Evolutionary conservation across 73 alveolate genomes (phyloP).

Genomic region (Breviolum minutum): DNA sequence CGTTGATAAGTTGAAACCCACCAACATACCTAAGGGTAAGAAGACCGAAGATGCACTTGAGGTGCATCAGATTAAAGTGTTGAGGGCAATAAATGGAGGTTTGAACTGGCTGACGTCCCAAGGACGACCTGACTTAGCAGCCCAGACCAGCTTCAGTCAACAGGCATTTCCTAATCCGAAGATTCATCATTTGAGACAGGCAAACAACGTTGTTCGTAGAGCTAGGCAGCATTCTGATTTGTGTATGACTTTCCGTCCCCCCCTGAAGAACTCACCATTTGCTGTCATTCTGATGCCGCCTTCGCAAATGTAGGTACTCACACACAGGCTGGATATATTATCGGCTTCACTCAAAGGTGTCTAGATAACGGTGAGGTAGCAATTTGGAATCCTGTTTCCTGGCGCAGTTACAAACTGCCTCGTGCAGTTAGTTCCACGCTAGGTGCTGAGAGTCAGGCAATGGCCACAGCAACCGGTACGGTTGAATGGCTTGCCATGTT

Average conservation of each 20-base stretch:
- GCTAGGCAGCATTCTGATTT: not conserved
- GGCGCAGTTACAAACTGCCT: not conserved
- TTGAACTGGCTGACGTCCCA: not conserved
- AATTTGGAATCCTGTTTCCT: not conserved
- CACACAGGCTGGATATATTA: constrained; percentile 1
- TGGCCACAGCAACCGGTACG: not conserved
- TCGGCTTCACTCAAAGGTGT: not conserved
- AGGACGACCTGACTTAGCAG: not conserved
- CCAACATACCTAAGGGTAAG: not conserved
- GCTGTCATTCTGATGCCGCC: not conserved
- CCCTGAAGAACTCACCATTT: not conserved
- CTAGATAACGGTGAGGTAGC: not conserved
- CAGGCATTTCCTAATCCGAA: constrained; percentile 6
- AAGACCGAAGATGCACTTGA: not conserved
- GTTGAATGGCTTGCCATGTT: not conserved
- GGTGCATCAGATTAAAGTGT: not conserved
- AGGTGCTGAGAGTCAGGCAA: not conserved
- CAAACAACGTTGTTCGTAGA: not conserved
- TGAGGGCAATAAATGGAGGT: not conserved
- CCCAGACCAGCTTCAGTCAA: not conserved
- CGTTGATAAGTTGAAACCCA: not conserved
- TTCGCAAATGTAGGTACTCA: not conserved
- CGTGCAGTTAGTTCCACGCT: not conserved
- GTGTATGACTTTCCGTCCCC: not conserved
- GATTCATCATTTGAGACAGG: not conserved